Evolutionary conservation across 176 grass and related monocot genomes (phyloP), one percentile per base, ranked within the genome.

Genomic region (Rhipidocladum racemiflorum): DNA sequence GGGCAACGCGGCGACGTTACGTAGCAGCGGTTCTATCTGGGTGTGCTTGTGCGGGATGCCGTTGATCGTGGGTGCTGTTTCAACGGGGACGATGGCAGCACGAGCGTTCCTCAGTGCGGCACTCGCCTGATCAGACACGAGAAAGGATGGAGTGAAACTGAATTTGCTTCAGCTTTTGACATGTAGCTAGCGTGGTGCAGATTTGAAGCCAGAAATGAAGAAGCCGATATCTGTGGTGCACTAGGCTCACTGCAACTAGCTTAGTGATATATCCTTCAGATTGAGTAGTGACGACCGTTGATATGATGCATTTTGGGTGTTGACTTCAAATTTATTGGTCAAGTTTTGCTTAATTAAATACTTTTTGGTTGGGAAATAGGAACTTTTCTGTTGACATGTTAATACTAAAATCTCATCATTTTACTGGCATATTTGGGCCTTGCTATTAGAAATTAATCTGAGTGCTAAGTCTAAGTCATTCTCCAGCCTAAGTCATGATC

Each of bases 1-100:
- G 45, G 92, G 92, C 54, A 82, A 92, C 77, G 89, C 83, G 12
- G 6, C 30, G 71, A 94, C 92, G 28, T 59, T 94, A 42, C 17
- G 48, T 54, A 20, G 32, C 76, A 90, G 90, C 30, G 78, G 56
- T 9, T 94, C 90, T 14, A 76, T 94, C 44, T 94, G 89, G 92
- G 89, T 23, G 85, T 86, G 34, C 84, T 94, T 36, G 82, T 90
- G 40, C 55, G 23, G 21, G 87, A 92, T 73, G 88, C 93, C 70
- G 16, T 78, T 34, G 76, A 79, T 75, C 90, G 93, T 34, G 42
- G 62, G 21, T 88, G 93, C 64, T 92, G 88, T 78, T 91, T 86
- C 65, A 46, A 83, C 68, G 79, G 81, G 81, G 68, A 60, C 9
- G 68, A 24, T 9, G 38, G 35, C 53, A 18, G 30, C 57, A 21